Conservation (phyloP, 2,329 filamentous ascomycete genomes). For the Fusarium beomiforme region DNA sequence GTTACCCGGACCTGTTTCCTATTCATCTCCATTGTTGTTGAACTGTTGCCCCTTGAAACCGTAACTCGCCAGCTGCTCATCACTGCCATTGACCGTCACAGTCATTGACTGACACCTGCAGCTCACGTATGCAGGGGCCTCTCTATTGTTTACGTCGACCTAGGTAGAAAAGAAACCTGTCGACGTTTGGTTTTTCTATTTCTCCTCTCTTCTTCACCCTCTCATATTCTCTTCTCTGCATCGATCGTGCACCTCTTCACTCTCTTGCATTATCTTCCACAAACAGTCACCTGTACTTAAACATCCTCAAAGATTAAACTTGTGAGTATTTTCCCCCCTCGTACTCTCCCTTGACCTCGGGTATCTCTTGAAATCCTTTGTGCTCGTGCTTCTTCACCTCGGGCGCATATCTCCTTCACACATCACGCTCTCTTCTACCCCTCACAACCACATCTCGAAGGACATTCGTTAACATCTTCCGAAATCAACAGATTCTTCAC, state of each 20-base stretch:
- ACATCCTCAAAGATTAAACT: slow-evolving; percentile 18
- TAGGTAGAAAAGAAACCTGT: slow-evolving; percentile 18
- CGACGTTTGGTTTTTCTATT: slow-evolving; percentile 1
- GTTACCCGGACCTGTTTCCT: neutral
- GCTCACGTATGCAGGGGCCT: neutral
- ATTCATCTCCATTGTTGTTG: slow-evolving; percentile 7
- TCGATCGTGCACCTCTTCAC: slow-evolving; percentile 15
- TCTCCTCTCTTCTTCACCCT: slow-evolving; percentile 10
- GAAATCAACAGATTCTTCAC: slow-evolving; percentile 15
- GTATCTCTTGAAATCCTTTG: neutral
- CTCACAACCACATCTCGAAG: neutral
- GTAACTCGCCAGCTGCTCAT: slow-evolving; percentile 11
- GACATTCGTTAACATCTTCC: neutral
- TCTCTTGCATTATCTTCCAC: slow-evolving; percentile 15
- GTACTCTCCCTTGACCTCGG: neutral
- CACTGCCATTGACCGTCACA: slow-evolving; percentile 12
- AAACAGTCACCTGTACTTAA: neutral
- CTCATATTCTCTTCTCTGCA: slow-evolving; percentile 5
- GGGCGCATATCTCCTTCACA: neutral
- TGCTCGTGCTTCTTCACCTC: neutral
- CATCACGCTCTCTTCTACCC: neutral
- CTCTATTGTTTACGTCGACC: slow-evolving; percentile 23
- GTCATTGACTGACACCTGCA: neutral
- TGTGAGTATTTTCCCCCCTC: slow-evolving; percentile 4
- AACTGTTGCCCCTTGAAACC: slow-evolving; percentile 33